A percentile compares a stretch with the other conserved stretches of the same genome.
Conservation (phyloP, 164 flowering plant species). For the Platanus orientalis region DNA sequence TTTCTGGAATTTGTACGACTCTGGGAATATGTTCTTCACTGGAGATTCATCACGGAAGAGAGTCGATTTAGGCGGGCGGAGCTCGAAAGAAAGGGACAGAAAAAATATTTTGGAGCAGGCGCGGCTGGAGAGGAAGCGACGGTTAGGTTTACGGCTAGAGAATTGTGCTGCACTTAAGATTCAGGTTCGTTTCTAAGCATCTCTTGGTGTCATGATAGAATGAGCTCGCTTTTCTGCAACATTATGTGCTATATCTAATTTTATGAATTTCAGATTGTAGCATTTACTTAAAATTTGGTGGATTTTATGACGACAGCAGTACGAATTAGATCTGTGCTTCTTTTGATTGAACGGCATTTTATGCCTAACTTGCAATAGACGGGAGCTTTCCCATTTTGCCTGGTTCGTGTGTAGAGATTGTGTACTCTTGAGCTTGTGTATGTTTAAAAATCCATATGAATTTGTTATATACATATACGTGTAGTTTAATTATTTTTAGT, state of each 20-base stretch:
- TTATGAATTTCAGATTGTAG: background rate
- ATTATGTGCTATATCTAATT: background rate
- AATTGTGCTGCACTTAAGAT: constrained; percentile 71
- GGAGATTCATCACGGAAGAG: constrained; percentile 90
- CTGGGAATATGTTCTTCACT: constrained; percentile 57
- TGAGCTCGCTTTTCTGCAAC: background rate
- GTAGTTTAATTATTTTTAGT: too few relatives aligned
- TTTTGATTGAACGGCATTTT: background rate
- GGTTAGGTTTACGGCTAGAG: constrained; percentile 53
- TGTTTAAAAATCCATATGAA: too few relatives aligned
- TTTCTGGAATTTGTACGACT: background rate
- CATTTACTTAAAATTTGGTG: background rate
- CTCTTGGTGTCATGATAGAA: background rate
- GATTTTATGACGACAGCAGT: background rate
- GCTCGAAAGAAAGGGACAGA: constrained; percentile 84
- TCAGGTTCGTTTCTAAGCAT: constrained; percentile 46
- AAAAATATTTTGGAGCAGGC: constrained; percentile 88
- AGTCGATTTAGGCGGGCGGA: constrained; percentile 94
- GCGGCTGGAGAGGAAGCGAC: constrained; percentile 64
- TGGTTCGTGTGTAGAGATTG: too few relatives aligned
- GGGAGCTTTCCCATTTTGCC: too few relatives aligned
- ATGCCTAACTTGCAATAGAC: background rate
- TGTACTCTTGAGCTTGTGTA: too few relatives aligned
- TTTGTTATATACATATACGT: too few relatives aligned
- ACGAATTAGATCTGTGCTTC: background rate